These are phyloP conservation scores for Lactarius quietus DNA, from an alignment of 768 basidiomycete species.

Conservation along the genomic window DNA sequence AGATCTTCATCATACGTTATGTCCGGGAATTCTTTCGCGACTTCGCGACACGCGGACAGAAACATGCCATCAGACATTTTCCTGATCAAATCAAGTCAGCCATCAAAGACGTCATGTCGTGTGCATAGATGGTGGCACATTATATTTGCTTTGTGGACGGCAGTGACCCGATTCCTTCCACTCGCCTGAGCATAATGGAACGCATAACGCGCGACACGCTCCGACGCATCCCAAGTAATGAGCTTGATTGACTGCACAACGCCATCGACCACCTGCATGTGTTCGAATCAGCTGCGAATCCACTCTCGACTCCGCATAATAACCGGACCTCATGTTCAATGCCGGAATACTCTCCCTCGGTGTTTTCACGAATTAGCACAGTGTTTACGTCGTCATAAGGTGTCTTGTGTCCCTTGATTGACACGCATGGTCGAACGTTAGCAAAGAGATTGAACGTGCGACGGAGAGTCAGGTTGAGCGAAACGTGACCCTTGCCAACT, in stretches of 20 bases:
- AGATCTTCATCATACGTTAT: constrained; percentile 96
- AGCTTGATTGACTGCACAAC: constrained; percentile 99
- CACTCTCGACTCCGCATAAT: constrained; percentile 5
- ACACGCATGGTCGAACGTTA: constrained; percentile 95
- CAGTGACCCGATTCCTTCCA: constrained; percentile 89
- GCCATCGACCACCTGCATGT: constrained; percentile 81
- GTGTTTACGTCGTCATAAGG: constrained; percentile 98
- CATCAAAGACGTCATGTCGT: constrained; percentile 14
- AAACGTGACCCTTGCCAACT: constrained; percentile 99
- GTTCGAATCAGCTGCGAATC: constrained; percentile 19
- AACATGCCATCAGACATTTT: constrained; percentile 99
- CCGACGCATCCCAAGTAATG: constrained; percentile 98
- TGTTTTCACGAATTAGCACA: constrained; percentile 98
- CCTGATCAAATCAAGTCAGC: constrained; percentile 44
- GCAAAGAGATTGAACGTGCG: constrained; percentile 98
- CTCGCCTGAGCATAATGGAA: constrained; percentile 94
- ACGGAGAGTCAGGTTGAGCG: constrained; percentile 93
- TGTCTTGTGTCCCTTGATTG: constrained; percentile 96
- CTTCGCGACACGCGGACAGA: constrained; percentile 92
- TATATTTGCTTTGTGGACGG: constrained; percentile 99
- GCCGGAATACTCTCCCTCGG: constrained; percentile 99
- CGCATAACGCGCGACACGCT: constrained; percentile 97
- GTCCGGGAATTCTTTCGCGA: constrained; percentile 92
- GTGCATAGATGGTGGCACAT: constrained; percentile 53
- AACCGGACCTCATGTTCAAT: constrained; percentile 91